Base-by-base conservation (phyloP, 352 stramenopile genomes). In the Phytopythium montanum region DNA sequence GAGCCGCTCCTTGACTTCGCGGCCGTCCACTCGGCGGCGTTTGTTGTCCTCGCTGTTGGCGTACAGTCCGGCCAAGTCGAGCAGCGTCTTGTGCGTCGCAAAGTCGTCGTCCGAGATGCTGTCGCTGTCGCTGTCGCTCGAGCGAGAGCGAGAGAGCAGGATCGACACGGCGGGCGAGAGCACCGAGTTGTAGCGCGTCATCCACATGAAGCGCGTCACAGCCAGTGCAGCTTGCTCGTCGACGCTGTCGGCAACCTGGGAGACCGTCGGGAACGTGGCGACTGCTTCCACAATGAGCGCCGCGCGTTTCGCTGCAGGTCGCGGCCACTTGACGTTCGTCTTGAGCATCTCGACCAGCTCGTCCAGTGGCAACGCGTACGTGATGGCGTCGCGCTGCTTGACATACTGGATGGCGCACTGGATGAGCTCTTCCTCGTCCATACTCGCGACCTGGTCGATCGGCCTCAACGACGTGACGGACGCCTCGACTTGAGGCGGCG, bases 291-390 rank as follows among this genome's bases (percentile, higher is more conserved):
- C 66, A 21, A 89, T 83, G 41, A 83, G 60, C 29, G 76, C 77
- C 42, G 86, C 73, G 12, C 79, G 76, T 65, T 91, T 91, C 54
- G 79, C 79, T 38, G 71, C 75, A 1, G 79, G 75, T 49, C 89
- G 89, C 14, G 81, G 73, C 79, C 79, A 89, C 56, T 91, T 91
- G 31, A 91, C 77, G 52, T 88, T 83, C 49, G 70, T 66, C 65
- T 91, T 91, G 26, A 91, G 73, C 73, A 89, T 72, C 58, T 91
- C 81, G 34, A 89, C 69, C 49, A 89, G 70, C 46, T 82, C 70
- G 26, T 69, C 72, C 1, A 61, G 64, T 31, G 74, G 66, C 13
- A 88, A 53, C 13, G 52, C 23, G 25, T 54, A 53, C 4, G 63
- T 44, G 21, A 73, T 61, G n/a, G 52, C 21, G 0, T 81, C 73